Percentiles rank a stretch among this genome's conserved stretches.
Conservation (phyloP, 305 asterid species). For the Salvia sclarea region DNA sequence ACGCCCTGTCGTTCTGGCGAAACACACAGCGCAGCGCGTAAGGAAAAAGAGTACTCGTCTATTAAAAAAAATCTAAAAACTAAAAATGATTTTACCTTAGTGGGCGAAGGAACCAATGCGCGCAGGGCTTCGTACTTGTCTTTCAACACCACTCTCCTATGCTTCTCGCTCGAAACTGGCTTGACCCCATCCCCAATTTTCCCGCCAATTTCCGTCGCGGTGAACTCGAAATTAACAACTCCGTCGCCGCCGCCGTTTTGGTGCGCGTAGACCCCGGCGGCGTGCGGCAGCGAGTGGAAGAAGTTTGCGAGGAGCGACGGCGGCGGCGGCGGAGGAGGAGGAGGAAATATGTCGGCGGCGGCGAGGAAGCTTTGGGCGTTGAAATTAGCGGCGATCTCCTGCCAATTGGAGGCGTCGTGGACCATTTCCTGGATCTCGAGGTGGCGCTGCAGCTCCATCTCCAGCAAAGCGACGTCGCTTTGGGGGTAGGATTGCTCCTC, state of each 20-base stretch:
- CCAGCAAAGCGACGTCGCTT: conserved; percentile 33
- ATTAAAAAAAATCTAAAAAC: too few species aligned
- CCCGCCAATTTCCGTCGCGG: conserved; percentile 43
- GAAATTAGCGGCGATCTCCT: conserved; percentile 30
- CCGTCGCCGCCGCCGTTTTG: conserved; percentile 63
- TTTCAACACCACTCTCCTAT: conserved; percentile 66
- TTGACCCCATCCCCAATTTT: conserved; percentile 51
- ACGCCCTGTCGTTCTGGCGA: conserved; percentile 86
- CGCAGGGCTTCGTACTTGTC: conserved; percentile 60
- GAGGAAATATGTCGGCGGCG: conserved; percentile 63
- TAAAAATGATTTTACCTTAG: too few species aligned
- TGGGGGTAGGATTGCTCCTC: conserved; percentile 42
- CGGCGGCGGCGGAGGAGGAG: too few species aligned
- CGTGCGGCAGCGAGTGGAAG: conserved; percentile 60
- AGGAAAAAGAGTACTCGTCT: too few species aligned
- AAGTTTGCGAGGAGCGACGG: conserved; percentile 71
- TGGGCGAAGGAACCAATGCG: conserved; percentile 61
- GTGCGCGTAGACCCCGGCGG: conserved; percentile 51
- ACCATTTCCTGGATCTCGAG: conserved; percentile 45
- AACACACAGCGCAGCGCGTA: too few species aligned
- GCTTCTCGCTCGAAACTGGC: conserved; percentile 65
- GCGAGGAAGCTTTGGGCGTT: conserved; percentile 4
- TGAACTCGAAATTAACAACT: conserved; percentile 62
- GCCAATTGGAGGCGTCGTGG: conserved; percentile 35
- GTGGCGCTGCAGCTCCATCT: conserved; percentile 64